phyloP scores from a whole-genome alignment of 306 rosid genomes.

The Pyrus bretschneideri region DNA sequence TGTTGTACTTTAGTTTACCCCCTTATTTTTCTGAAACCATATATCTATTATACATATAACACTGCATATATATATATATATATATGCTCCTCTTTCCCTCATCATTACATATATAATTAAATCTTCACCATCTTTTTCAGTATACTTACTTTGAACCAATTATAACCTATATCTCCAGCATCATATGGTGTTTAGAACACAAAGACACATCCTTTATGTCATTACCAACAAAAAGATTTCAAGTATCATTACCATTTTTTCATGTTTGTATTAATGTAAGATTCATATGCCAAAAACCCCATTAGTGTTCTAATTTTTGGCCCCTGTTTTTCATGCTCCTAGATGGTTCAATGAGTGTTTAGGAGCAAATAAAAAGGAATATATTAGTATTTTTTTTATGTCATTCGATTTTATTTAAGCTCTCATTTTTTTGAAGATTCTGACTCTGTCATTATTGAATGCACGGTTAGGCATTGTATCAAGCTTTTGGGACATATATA shows the following conservation, averaged over 20 bases:
- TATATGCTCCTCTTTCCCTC: not conserved
- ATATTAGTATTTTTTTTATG: not conserved
- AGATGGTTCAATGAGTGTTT: not conserved
- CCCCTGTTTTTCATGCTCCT: not conserved
- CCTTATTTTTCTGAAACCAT: slow-evolving; percentile 19
- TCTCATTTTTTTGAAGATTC: not conserved
- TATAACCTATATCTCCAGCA: slow-evolving; percentile 19
- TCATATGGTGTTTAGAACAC: slow-evolving; percentile 37
- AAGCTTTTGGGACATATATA: not conserved
- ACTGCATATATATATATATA: not conserved
- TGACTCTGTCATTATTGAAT: not conserved
- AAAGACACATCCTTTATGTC: slow-evolving; percentile 61
- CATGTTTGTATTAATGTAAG: not conserved
- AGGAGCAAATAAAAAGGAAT: not conserved
- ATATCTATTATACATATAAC: not conserved
- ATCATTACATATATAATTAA: slow-evolving; percentile 24
- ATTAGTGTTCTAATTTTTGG: not conserved
- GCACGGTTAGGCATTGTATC: not conserved
- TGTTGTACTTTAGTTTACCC: slow-evolving; percentile 1
- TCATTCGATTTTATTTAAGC: not conserved
- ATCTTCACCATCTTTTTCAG: slow-evolving; percentile 34
- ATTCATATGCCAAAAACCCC: not conserved
- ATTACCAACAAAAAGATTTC: slow-evolving; percentile 57
- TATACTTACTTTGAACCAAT: slow-evolving; percentile 39
- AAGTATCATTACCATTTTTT: slow-evolving; percentile 12